Evolutionary conservation across 495 filamentous ascomycete genomes (phyloP), one percentile per base, ranked within the genome.

Genomic region (Daldinia childiae): DNA sequence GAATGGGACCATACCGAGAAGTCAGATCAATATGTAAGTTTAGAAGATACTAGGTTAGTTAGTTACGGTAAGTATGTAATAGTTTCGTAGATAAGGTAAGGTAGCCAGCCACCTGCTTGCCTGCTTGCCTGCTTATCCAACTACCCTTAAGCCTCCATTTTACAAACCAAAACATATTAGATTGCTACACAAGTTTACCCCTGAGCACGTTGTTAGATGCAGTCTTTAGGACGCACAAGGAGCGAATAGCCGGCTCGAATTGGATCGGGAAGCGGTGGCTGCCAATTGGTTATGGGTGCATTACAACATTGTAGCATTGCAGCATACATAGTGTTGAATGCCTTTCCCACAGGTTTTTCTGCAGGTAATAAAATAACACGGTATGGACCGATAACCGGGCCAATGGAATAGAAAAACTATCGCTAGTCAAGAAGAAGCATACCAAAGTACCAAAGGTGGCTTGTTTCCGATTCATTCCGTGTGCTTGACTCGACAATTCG

Each of bases 181-280:
- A 58, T 36, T 54, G 27, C 19, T 55, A 36, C 34, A 55, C 11
- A 54, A 41, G 39, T 30, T 30, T 29, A 56, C 61, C 43, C 43
- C 43, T 48, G 43, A 48, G 56, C 24, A 19, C 58, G 62, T 54
- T 70, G 45, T 36, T 48, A 32, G 58, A 54, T 66, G 54, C 50
- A 61, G 62, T 17, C 7, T 54, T 41, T 50, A 52, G 57, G 45
- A 55, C 50, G 62, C 57, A 71, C 34, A 14, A 24, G 48, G 39
- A 17, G 29, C 57, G 41, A 41, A 54, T 29, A 50, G 15, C 48
- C 34, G 52, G 58, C 21, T 57, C 24, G 68, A 62, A 65, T 66
- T 43, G 39, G 29, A 29, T 65, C 29, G 64, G 57, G 57, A 64
- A 64, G 59, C 58, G 19, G 61, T 61, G 59, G 29, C 24, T 45